A percentile compares a stretch with the other conserved stretches of the same genome.
phyloP scores from a whole-genome alignment of 2,329 filamentous ascomycete genomes.

The Helotiales sp. region DNA sequence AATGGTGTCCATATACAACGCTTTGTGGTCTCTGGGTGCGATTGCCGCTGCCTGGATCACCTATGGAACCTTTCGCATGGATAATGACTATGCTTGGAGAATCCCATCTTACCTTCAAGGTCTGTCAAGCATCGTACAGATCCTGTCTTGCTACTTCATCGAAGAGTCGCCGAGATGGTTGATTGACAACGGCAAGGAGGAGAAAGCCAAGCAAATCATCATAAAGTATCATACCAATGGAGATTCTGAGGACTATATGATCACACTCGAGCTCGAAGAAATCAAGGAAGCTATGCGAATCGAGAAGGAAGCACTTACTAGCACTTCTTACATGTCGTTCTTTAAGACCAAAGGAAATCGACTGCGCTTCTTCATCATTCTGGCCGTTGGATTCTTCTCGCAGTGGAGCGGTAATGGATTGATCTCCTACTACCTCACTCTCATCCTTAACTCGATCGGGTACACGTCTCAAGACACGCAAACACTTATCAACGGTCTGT shows the following conservation, averaged over 20 bases:
- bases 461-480: slow-evolving; percentile 20
- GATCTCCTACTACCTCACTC: slow-evolving; percentile 25
- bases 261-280: slow-evolving; percentile 43
- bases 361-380: slow-evolving; percentile 23
- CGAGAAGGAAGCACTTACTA: slow-evolving; percentile 38
- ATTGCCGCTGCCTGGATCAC: slow-evolving; percentile 45
- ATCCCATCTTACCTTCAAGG: slow-evolving; percentile 25
- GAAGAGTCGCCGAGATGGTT: slow-evolving; percentile 60
- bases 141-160: slow-evolving; percentile 14
- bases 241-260: slow-evolving; percentile 46
- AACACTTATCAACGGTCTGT: slow-evolving; percentile 25
- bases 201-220: slow-evolving; percentile 52
- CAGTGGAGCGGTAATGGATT: slow-evolving; percentile 28
- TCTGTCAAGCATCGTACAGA: slow-evolving; percentile 19
- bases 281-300: slow-evolving; percentile 21
- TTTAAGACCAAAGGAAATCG: slow-evolving; percentile 26
- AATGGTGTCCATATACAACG: slow-evolving; percentile 35
- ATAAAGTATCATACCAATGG: slow-evolving; percentile 57
- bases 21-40: slow-evolving; percentile 35
- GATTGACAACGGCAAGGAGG: slow-evolving; percentile 51
- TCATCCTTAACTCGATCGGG: slow-evolving; percentile 27
- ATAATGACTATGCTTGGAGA: slow-evolving; percentile 26
- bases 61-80: slow-evolving; percentile 18
- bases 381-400: slow-evolving; percentile 19
- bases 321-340: slow-evolving; percentile 21